Evolutionary conservation across 495 filamentous ascomycete genomes (phyloP).

Genomic region (Neurospora sp.): DNA sequence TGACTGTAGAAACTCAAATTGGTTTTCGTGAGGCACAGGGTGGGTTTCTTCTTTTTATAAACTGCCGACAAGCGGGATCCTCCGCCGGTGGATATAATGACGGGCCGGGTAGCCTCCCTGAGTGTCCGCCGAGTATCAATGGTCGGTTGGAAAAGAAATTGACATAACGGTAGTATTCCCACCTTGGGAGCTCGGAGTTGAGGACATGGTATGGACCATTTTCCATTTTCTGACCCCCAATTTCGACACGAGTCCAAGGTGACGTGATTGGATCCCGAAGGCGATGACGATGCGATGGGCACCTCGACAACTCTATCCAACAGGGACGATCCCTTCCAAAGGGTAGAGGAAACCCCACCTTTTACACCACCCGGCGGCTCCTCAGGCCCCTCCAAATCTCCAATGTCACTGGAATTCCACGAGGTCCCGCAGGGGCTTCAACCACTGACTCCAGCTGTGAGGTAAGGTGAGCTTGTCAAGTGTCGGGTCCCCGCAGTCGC

Average conservation of each 20-base stretch:
- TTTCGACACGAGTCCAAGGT: neutral
- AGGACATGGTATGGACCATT: neutral
- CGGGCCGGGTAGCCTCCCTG: neutral
- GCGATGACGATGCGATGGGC: slow-evolving; percentile 10
- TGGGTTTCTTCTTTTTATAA: neutral
- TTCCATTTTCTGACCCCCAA: neutral
- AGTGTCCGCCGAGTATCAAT: neutral
- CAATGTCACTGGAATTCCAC: neutral
- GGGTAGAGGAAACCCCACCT: neutral
- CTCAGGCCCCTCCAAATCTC: neutral
- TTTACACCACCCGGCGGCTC: neutral
- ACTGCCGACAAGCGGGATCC: neutral
- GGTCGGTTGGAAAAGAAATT: neutral
- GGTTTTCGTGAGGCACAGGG: neutral
- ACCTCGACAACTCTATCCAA: neutral
- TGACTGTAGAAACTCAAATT: neutral
- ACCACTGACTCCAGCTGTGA: neutral
- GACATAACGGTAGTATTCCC: neutral
- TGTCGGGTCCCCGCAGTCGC: neutral
- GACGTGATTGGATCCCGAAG: slow-evolving; percentile 6
- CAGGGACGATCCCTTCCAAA: neutral
- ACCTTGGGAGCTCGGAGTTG: neutral
- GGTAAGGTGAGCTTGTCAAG: neutral
- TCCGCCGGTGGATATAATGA: neutral
- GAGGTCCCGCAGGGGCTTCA: neutral